Percentiles rank a stretch among this genome's conserved stretches.
phyloP scores from a whole-genome alignment of 345 rosid genomes.

The Zanthoxylum bungeanum region DNA sequence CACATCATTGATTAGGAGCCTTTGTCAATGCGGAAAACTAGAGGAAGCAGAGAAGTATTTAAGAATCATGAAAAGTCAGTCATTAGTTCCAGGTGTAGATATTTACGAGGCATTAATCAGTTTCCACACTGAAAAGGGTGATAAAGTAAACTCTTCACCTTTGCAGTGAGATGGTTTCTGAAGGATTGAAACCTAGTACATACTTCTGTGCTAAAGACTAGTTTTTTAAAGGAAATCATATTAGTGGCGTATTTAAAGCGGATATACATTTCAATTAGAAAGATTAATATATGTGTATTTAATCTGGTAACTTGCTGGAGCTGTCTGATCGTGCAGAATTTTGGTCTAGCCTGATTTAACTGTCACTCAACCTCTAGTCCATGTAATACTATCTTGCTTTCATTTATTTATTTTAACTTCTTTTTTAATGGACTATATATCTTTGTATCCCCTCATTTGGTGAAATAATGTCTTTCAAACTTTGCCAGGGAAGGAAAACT shows the following conservation, averaged over 20 bases:
- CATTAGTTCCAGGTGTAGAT: slow-evolving; percentile 29
- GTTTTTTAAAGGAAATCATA: not conserved
- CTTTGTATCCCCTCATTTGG: not conserved
- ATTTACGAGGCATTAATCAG: slow-evolving; percentile 39
- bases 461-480: not conserved
- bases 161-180: slow-evolving; percentile 42
- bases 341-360: not conserved
- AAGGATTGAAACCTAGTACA: slow-evolving; percentile 28
- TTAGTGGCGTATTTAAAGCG: not conserved
- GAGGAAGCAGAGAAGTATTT: slow-evolving; percentile 57
- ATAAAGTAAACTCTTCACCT: slow-evolving; percentile 27
- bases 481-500: not conserved
- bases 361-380: not conserved
- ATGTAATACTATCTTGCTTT: not conserved
- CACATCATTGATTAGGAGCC: slow-evolving; percentile 39
- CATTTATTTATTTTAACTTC: not conserved
- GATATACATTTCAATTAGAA: not conserved
- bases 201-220: not conserved
- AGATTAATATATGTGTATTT: not conserved
- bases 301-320: not conserved
- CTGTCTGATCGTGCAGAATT: not conserved
- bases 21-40: slow-evolving; percentile 44
- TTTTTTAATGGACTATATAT: not conserved
- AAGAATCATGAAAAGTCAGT: slow-evolving; percentile 38
- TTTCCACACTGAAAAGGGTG: slow-evolving; percentile 27